Base-by-base conservation (phyloP, 2,329 filamentous ascomycete species). In the Diplocarpon mali region DNA sequence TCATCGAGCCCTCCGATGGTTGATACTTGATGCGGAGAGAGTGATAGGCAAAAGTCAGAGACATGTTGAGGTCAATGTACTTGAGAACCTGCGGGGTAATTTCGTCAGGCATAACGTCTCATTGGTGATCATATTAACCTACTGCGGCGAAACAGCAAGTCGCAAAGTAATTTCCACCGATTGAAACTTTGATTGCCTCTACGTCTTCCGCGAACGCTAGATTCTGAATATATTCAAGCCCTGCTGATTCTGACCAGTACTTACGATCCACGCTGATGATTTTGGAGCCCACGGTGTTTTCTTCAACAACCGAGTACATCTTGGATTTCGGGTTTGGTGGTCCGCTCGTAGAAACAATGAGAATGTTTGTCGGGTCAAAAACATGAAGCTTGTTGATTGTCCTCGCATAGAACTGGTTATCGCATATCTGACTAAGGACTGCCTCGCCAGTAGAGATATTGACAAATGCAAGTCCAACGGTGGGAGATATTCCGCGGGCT, bases 1-100 rank as follows among this genome's bases (percentile, higher is more conserved):
- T 86, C 89, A 96, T 95, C 0, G 87, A 85, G 17, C 90, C 85
- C 59, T 94, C 85, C 0, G 87, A 88, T 1, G 88, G 83, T 57
- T 90, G 82, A 54, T 94, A 95, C 51, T 79, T 82, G 58, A 96
- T 83, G 3, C 87, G 78, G 28, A 96, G 73, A 15, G 89, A 89
- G 60, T 92, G 82, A n/a, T 73, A 70, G 3, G 78, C 72, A 59
- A 95, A 92, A 0, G 72, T 76, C 48, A 82, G 71, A 3, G 71
- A 71, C 49, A 87, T 71, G 6, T 78, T 76, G 1, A 82, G 64
- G 46, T 94, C 84, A 38, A 93, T 74, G 60, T 85, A 94, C 57
- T 85, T 86, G 60, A 96, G 69, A 3, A 72, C 83, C 86, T 94
- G 42, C 11, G 32, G 31, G 31, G 31, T 15, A 29, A 28, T 12